phyloP scores from a whole-genome alignment of 2,329 filamentous ascomycete genomes.

The Fusarium gaditjirri region DNA sequence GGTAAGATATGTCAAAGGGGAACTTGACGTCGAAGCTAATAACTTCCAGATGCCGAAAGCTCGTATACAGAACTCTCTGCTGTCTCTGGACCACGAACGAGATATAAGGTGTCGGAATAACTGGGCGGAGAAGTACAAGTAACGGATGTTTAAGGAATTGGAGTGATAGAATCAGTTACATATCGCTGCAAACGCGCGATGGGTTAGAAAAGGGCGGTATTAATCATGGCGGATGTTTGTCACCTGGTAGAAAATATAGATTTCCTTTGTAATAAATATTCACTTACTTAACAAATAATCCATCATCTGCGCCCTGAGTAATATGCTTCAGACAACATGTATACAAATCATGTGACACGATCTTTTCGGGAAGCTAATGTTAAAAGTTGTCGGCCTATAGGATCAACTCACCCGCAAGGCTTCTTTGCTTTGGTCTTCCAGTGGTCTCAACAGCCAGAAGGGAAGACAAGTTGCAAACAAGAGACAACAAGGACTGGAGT shows the following conservation, averaged over 20 bases:
- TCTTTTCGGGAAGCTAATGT: fast-evolving
- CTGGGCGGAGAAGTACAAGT: fast-evolving
- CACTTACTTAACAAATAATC: fast-evolving
- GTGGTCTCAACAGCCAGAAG: background rate
- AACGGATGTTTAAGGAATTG: background rate
- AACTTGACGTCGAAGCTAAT: too few relatives aligned
- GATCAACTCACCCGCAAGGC: fast-evolving
- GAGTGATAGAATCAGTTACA: fast-evolving
- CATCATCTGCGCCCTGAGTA: fast-evolving
- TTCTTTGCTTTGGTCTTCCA: background rate
- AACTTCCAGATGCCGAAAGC: background rate
- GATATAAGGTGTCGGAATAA: background rate
- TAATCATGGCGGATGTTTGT: fast-evolving
- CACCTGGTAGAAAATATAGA: fast-evolving
- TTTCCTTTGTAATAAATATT: too few relatives aligned
- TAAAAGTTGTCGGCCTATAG: fast-evolving
- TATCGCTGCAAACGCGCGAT: fast-evolving
- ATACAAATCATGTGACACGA: background rate
- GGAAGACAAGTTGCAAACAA: background rate
- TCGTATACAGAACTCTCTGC: background rate
- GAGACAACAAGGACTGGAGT: background rate
- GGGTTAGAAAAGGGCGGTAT: fast-evolving
- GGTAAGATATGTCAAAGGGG: background rate
- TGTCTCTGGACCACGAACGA: background rate
- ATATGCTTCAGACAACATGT: fast-evolving